phyloP scores from a whole-genome alignment of 2,329 filamentous ascomycete genomes.

The Epichloe typhina region DNA sequence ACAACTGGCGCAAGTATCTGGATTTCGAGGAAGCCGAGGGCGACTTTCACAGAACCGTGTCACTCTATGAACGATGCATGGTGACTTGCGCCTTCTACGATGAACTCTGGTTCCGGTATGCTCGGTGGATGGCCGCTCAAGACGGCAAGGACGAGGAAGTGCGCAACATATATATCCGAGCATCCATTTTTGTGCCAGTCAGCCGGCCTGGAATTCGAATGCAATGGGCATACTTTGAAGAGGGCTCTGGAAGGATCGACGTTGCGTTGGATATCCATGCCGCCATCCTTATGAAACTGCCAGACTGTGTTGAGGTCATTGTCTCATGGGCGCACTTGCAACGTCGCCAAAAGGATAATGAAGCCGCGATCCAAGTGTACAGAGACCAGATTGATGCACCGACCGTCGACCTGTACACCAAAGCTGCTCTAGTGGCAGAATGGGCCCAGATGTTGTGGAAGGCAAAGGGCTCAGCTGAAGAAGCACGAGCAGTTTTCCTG shows the following conservation, averaged over 20 bases:
- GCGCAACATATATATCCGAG: conserved; percentile 81
- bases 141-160: conserved; percentile 75
- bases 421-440: conserved; percentile 76
- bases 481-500: conserved; percentile 71
- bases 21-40: conserved; percentile 85
- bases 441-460: conserved; percentile 85
- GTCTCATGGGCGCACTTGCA: conserved; percentile 77
- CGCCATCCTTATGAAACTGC: conserved; percentile 61
- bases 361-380: conserved; percentile 73
- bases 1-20: conserved; percentile 90
- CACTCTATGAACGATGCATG: conserved; percentile 86
- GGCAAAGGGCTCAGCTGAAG: conserved; percentile 64
- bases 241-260: conserved; percentile 63
- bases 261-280: conserved; percentile 76
- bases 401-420: conserved; percentile 61
- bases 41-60: conserved; percentile 59
- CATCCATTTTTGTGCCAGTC: conserved; percentile 80
- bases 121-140: conserved; percentile 81
- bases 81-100: conserved; percentile 92
- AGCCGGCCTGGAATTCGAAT: conserved; percentile 72
- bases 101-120: conserved; percentile 97
- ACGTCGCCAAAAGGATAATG: conserved; percentile 69
- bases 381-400: conserved; percentile 67
- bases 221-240: conserved; percentile 91
- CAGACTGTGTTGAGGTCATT: conserved; percentile 77